Evolutionary conservation across 495 filamentous ascomycete genomes (phyloP).

Genomic region (Penicillium argentinense): DNA sequence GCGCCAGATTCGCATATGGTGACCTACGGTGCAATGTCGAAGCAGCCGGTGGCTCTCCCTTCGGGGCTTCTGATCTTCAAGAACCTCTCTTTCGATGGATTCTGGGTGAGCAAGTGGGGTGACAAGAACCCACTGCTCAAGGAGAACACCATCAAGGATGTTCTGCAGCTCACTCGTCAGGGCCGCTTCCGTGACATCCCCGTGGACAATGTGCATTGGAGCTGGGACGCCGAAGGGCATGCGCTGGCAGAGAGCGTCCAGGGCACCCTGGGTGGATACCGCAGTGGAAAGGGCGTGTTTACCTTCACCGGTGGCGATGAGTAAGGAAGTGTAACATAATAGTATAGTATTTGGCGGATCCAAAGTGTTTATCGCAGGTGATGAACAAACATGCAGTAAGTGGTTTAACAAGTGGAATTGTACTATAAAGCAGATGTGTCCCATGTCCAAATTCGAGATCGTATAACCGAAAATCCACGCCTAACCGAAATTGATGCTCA

Average conservation of each 20-base stretch:
- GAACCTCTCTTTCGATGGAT: conserved; percentile 80
- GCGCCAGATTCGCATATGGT: conserved; percentile 69
- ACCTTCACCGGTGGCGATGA: conserved; percentile 61
- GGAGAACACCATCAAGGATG: conserved; percentile 74
- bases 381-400: no score
- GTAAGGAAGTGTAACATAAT: no score
- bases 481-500: no score
- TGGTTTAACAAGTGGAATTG: no score
- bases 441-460: no score
- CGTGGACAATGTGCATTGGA: conserved; percentile 75
- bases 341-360: no score
- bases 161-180: conserved; percentile 68
- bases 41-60: conserved; percentile 75
- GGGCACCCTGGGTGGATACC: conserved; percentile 74
- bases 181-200: conserved; percentile 84
- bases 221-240: conserved; percentile 69
- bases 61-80: conserved; percentile 87
- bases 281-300: conserved; percentile 86
- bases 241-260: conserved; percentile 63
- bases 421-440: no score
- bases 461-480: no score
- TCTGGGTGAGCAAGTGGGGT: conserved; percentile 92
- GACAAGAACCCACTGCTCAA: conserved; percentile 74
- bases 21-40: conserved; percentile 94
- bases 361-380: no score